Evolutionary conservation across 2,329 filamentous ascomycete species (phyloP).

Genomic region (Herpotrichia juniperi): DNA sequence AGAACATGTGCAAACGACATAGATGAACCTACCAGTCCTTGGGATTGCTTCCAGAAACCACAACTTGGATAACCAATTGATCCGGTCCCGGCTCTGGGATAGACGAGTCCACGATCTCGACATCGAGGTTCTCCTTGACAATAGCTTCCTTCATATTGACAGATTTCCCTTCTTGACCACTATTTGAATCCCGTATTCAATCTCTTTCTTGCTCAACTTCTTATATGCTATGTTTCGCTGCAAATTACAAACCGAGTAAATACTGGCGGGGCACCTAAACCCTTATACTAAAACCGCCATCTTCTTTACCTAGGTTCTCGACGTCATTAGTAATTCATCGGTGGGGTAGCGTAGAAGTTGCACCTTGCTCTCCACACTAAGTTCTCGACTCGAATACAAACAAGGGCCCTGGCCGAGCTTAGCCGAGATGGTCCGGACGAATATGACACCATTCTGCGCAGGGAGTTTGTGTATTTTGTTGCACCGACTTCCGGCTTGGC

Average conservation of each 20-base stretch:
- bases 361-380: too few relatives aligned
- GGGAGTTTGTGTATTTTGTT: too few relatives aligned
- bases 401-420: neutral
- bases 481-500: too few relatives aligned
- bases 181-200: too few relatives aligned
- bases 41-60: constrained; percentile 49
- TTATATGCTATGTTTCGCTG: neutral
- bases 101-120: constrained; percentile 45
- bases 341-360: neutral
- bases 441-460: too few relatives aligned
- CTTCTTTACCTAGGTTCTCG: neutral
- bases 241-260: neutral
- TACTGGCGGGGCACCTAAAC: neutral
- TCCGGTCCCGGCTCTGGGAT: constrained; percentile 39
- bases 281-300: neutral
- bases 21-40: constrained; percentile 53
- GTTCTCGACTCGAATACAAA: neutral
- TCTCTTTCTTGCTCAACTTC: neutral
- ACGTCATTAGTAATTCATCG: neutral
- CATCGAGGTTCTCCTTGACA: constrained; percentile 34
- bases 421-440: neutral
- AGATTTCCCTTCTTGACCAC: neutral
- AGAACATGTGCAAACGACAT: neutral
- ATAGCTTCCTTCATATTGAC: constrained; percentile 51
- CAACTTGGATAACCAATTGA: constrained; percentile 47